Evolutionary conservation across 2,329 filamentous ascomycete genomes (phyloP).

Genomic region (Amauroascus niger): DNA sequence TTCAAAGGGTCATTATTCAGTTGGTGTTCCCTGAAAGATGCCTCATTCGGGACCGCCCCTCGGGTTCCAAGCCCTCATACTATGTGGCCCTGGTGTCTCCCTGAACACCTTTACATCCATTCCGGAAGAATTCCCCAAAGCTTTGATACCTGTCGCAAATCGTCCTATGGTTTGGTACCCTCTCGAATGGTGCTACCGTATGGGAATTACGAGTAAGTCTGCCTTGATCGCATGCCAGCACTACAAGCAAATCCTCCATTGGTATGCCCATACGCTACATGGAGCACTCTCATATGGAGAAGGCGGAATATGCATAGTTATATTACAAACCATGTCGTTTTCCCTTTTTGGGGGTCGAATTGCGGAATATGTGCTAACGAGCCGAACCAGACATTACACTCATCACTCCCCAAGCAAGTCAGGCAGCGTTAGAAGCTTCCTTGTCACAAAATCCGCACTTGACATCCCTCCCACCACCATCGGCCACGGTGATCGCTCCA

Average conservation of each 20-base stretch:
- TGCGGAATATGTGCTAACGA: conserved; percentile 11
- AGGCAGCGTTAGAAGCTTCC: conserved; percentile 38
- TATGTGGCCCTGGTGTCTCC: conserved; percentile 42
- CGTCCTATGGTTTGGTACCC: conserved; percentile 44
- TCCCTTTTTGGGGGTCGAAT: background rate
- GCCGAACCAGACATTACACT: conserved; percentile 37
- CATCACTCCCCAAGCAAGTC: conserved; percentile 39
- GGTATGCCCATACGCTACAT: background rate
- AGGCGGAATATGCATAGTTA: background rate
- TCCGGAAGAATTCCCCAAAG: conserved; percentile 41
- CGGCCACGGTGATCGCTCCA: conserved; percentile 64
- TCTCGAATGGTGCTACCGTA: conserved; percentile 42
- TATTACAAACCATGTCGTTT: conserved; percentile 2
- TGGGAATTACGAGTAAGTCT: conserved; percentile 39
- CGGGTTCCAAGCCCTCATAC: conserved; percentile 42
- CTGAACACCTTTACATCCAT: conserved; percentile 44
- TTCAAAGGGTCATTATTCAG: background rate
- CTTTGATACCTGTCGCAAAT: conserved; percentile 42
- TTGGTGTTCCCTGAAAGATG: background rate
- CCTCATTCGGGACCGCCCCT: conserved; percentile 9
- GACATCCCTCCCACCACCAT: conserved; percentile 41
- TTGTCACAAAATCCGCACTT: conserved; percentile 43
- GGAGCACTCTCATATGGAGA: too few relatives aligned
- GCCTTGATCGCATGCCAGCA: background rate
- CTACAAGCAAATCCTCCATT: too few relatives aligned